These are phyloP conservation scores for Stephania japonica DNA, from an alignment of 164 flowering plant species.

Conservation along the genomic window DNA sequence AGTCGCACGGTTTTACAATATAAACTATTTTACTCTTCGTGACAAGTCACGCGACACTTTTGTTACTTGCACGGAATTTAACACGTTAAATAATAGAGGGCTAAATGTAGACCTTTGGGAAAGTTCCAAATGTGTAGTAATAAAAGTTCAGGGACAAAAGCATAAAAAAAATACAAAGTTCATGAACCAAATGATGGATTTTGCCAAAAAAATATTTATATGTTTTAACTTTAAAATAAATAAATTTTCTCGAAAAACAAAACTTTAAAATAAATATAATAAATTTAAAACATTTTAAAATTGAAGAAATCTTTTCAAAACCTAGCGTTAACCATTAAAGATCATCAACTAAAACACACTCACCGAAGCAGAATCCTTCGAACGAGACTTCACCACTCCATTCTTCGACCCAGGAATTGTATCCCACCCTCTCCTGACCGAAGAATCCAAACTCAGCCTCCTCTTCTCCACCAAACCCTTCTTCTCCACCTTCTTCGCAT, in stretches of 20 bases:
- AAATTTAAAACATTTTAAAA: too few species aligned
- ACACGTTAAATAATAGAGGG: too few species aligned
- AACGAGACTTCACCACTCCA: constrained; percentile 4
- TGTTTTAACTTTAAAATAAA: too few species aligned
- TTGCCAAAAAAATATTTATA: not conserved
- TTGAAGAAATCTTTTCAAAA: not conserved
- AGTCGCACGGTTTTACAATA: too few species aligned
- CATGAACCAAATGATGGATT: too few species aligned
- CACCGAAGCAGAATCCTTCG: constrained; percentile 17
- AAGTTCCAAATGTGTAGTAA: too few species aligned
- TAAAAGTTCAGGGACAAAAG: too few species aligned
- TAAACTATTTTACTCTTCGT: too few species aligned
- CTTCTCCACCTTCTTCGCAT: constrained; percentile 13
- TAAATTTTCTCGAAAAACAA: not conserved
- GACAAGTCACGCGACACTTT: too few species aligned
- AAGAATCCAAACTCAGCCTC: constrained; percentile 51
- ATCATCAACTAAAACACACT: constrained; percentile 6
- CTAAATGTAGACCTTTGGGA: too few species aligned
- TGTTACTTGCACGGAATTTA: too few species aligned
- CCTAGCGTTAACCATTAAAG: not conserved
- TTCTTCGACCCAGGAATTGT: constrained; percentile 16
- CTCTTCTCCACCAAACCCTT: constrained; percentile 24
- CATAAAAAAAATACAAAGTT: too few species aligned
- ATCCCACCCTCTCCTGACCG: constrained; percentile 39
- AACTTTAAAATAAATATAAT: not conserved